Evolutionary conservation across 2,329 filamentous ascomycete genomes (phyloP).

Genomic region (Penicillium oxalicum): DNA sequence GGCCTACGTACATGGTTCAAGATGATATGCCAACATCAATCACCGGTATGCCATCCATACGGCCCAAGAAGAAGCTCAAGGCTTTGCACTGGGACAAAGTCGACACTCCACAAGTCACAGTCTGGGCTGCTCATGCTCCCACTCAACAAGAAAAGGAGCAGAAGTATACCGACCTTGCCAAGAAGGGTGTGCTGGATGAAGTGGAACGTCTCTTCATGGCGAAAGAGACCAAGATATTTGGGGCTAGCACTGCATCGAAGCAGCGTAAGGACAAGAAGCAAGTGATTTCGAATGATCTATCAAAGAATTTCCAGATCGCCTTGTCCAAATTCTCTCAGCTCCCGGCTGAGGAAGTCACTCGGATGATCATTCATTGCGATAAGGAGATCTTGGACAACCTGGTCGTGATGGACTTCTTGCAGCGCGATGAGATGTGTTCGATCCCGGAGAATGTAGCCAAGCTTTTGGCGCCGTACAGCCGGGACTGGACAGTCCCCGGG

Average conservation of each 20-base stretch:
- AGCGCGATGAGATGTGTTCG: constrained; percentile 85
- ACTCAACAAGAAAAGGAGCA: constrained; percentile 85
- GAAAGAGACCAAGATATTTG: constrained; percentile 85
- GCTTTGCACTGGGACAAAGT: constrained; percentile 99
- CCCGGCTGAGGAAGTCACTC: constrained; percentile 75
- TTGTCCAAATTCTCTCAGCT: constrained; percentile 87
- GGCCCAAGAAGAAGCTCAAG: constrained; percentile 99
- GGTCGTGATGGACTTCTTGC: constrained; percentile 94
- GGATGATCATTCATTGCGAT: constrained; percentile 95
- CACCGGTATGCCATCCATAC: constrained; percentile 68
- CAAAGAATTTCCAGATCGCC: constrained; percentile 86
- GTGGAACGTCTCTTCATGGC: constrained; percentile 97
- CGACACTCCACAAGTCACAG: constrained; percentile 81
- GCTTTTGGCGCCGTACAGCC: constrained; percentile 88
- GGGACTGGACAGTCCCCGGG: constrained; percentile 89
- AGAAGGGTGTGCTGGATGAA: constrained; percentile 93
- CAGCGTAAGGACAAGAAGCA: constrained; percentile 97
- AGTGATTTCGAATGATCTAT: constrained; percentile 84
- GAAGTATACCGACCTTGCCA: constrained; percentile 88
- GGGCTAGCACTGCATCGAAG: constrained; percentile 56
- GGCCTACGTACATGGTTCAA: constrained; percentile 68
- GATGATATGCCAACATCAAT: constrained; percentile 52
- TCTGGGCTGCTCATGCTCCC: constrained; percentile 82
- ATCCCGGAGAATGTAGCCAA: constrained; percentile 88
- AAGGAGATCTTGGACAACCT: constrained; percentile 77